These are phyloP conservation scores for Calonectria pauciramosa DNA, from an alignment of 2,329 filamentous ascomycete species.

Conservation along the genomic window DNA sequence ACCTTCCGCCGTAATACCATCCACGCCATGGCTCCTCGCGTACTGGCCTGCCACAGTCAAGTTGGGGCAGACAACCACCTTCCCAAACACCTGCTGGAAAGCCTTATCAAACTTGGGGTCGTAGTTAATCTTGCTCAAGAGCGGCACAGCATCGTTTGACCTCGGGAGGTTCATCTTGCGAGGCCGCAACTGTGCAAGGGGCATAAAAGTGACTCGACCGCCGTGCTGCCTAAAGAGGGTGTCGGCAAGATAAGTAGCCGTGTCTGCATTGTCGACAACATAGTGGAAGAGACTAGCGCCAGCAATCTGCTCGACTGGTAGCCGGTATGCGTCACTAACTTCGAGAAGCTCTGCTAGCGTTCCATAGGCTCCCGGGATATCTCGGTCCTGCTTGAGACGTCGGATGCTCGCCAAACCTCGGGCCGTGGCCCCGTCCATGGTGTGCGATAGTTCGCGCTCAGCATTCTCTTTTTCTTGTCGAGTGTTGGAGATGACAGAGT, in stretches of 20 bases:
- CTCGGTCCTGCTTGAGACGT: slow-evolving; percentile 82
- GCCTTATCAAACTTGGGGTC: slow-evolving; percentile 84
- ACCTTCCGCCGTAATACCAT: slow-evolving; percentile 94
- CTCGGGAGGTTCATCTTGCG: slow-evolving; percentile 83
- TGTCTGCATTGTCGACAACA: slow-evolving; percentile 91
- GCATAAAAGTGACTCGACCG: slow-evolving; percentile 95
- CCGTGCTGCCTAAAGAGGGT: slow-evolving; percentile 83
- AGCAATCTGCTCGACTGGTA: slow-evolving; percentile 92
- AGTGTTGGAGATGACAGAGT: slow-evolving; percentile 81
- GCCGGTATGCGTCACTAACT: slow-evolving; percentile 85
- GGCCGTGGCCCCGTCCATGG: slow-evolving; percentile 91
- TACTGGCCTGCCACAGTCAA: slow-evolving; percentile 90
- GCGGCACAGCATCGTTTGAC: slow-evolving; percentile 87
- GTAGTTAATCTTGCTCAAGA: slow-evolving; percentile 87
- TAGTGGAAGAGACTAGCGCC: slow-evolving; percentile 96
- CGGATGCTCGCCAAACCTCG: slow-evolving; percentile 90
- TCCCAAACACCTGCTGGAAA: slow-evolving; percentile 95
- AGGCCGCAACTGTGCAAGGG: slow-evolving; percentile 83
- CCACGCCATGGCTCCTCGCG: slow-evolving; percentile 90
- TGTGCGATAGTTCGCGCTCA: slow-evolving; percentile 82
- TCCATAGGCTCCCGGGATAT: slow-evolving; percentile 90
- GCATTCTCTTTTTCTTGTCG: slow-evolving; percentile 82
- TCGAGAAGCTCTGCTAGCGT: slow-evolving; percentile 94
- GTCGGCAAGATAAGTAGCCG: slow-evolving; percentile 85
- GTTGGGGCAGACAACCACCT: slow-evolving; percentile 93